These are phyloP conservation scores for Russula virescens DNA, from an alignment of 768 basidiomycete species.

Conservation along the genomic window DNA sequence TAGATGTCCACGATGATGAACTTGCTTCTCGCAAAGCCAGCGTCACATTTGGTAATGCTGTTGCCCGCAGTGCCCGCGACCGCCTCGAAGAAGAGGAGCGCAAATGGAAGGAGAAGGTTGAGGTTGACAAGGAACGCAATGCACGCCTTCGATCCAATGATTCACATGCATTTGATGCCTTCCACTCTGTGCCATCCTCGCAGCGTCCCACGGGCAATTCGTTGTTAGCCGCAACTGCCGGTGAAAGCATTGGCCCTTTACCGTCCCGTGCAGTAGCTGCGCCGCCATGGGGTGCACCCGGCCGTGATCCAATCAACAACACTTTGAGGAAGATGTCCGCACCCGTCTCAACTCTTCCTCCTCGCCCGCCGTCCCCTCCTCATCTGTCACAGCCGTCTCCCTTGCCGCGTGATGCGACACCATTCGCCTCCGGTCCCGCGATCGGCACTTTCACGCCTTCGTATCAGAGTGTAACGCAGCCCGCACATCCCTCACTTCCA, in stretches of 20 bases:
- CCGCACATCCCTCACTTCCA: constrained; percentile 29
- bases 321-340: constrained; percentile 26
- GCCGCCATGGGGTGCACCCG: constrained; percentile 20
- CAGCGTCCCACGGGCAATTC: constrained; percentile 32
- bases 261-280: constrained; percentile 11
- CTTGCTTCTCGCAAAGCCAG: constrained; percentile 37
- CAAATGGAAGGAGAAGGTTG: constrained; percentile 48
- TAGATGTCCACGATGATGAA: constrained; percentile 43
- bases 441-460: constrained; percentile 31
- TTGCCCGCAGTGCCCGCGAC: constrained; percentile 52
- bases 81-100: constrained; percentile 58
- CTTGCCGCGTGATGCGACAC: constrained; percentile 24
- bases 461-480: constrained; percentile 26
- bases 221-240: constrained; percentile 28
- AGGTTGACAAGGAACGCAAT: constrained; percentile 26
- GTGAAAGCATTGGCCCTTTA: constrained; percentile 11
- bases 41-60: constrained; percentile 37
- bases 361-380: constrained; percentile 25
- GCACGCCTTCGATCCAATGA: constrained; percentile 39
- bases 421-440: constrained; percentile 14
- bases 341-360: constrained; percentile 25
- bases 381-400: constrained; percentile 27
- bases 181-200: constrained; percentile 56
- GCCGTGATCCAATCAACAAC: constrained; percentile 5
- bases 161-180: constrained; percentile 65